These are phyloP conservation scores for Lactifluus rugatus DNA, from an alignment of 768 basidiomycete genomes.

Conservation along the genomic window DNA sequence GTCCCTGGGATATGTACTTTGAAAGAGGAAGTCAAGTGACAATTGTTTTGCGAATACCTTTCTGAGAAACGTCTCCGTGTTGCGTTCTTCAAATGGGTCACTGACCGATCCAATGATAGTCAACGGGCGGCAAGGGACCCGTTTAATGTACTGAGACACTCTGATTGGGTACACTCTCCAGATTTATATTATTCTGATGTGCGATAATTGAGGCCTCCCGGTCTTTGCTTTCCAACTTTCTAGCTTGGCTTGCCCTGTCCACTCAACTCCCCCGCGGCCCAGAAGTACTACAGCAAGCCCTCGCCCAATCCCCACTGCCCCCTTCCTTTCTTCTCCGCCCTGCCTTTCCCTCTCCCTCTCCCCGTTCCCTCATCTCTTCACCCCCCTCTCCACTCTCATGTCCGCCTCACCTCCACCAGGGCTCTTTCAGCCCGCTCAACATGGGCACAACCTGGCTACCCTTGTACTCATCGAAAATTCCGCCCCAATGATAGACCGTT, in stretches of 20 bases:
- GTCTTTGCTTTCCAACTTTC: conserved; percentile 11
- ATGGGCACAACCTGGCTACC: conserved; percentile 16
- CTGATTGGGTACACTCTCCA: conserved; percentile 11
- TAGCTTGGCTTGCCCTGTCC: conserved; percentile 1
- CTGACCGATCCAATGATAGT: conserved; percentile 17
- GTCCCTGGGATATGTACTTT: neutral
- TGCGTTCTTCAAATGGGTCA: conserved; percentile 11
- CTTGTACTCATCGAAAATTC: conserved; percentile 21
- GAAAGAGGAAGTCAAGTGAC: conserved; percentile 4
- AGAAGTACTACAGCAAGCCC: conserved; percentile 6
- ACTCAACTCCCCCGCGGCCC: conserved; percentile 14
- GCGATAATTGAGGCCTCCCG: conserved; percentile 10
- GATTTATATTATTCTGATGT: conserved; percentile 18
- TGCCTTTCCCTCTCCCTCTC: neutral
- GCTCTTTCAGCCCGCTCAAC: conserved; percentile 17
- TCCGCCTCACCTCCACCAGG: conserved; percentile 12
- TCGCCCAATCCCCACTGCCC: conserved; percentile 9
- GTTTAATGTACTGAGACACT: conserved; percentile 8
- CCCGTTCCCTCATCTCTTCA: neutral
- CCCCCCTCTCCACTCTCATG: neutral
- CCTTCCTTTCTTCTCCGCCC: neutral
- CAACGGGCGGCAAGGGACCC: conserved; percentile 14
- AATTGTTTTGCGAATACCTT: conserved; percentile 11
- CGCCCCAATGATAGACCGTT: conserved; percentile 17
- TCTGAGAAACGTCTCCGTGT: conserved; percentile 13